Conservation (phyloP, 1,284 basidiomycete species). For the Tilletia walkeri region DNA sequence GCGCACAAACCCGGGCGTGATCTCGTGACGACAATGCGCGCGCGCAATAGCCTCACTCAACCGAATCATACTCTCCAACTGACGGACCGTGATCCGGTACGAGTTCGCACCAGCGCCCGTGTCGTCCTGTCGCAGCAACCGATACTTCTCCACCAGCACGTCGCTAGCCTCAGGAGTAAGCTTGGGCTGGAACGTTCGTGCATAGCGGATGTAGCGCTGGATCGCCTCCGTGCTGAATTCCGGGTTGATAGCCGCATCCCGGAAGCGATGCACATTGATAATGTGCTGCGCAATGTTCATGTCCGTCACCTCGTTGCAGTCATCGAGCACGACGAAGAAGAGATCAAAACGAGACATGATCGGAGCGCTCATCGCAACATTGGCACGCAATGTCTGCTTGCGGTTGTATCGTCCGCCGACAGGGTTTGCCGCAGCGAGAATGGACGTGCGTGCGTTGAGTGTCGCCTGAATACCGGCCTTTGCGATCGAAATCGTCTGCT, state of each 20-base stretch:
- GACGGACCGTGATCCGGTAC: constrained; percentile 92
- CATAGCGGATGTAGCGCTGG: constrained; percentile 94
- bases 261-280: constrained; percentile 93
- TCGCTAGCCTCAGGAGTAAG: constrained; percentile 88
- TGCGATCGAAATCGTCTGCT: constrained; percentile 98
- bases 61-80: constrained; percentile 95
- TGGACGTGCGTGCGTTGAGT: constrained; percentile 93
- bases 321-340: constrained; percentile 97
- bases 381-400: constrained; percentile 88
- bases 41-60: constrained; percentile 94
- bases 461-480: constrained; percentile 99
- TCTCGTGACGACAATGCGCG: constrained; percentile 85
- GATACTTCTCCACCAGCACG: constrained; percentile 92
- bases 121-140: constrained; percentile 88
- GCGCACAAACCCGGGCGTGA: constrained; percentile 77
- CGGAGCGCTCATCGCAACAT: constrained; percentile 95
- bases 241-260: constrained; percentile 88
- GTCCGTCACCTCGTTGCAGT: constrained; percentile 91
- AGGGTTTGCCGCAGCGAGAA: constrained; percentile 96
- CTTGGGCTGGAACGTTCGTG: constrained; percentile 81
- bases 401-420: constrained; percentile 94
- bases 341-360: constrained; percentile 99
- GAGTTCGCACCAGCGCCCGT: constrained; percentile 73
- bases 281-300: constrained; percentile 94
- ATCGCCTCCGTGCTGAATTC: constrained; percentile 96